Base-by-base conservation (phyloP, 495 filamentous ascomycete species). In the Penicillium maclennaniae region DNA sequence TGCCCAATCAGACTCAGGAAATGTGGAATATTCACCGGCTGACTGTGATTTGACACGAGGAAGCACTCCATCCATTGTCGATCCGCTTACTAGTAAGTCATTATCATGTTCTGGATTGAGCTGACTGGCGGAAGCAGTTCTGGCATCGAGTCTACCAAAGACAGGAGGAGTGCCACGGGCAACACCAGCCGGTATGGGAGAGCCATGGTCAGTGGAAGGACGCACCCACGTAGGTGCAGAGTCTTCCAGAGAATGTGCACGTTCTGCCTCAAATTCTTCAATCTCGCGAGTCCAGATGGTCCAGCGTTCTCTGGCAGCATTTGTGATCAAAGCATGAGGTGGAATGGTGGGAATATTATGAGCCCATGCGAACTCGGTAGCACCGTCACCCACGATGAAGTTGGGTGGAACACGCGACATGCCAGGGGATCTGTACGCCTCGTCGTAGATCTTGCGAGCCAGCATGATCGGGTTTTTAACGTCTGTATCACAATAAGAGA, bases 361-460 rank as follows among this genome's bases (percentile, higher is more conserved):
- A 43, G 92, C 83, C 47, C 80, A 85, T 7, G 93, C 93, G 66
- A 95, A 98, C 20, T 87, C 83, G 17, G 78, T 84, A 8, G 93
- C 93, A 10, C 93, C 93, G 49, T 85, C 70, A 31, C 88, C 91
- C 16, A 92, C 87, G 3, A 98, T 79, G 28, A 97, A 81, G 59
- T 97, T 96, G 6, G 93, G 95, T 16, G 95, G 92, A 9, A 98
- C 89, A 27, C 95, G 85, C 45, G 86, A 83, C 47, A 96, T 79
- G 7, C 89, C 88, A 19, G 97, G 72, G 4, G 84, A 80, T 50
- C 80, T 76, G 40, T 79, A 84, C 25, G 89, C 86, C 38, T 81
- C 74, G 20, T 96, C 87, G 12, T 95, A 84, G 40, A 98, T 82
- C 15, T 85, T 68, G 39, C 92, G 88, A 46, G 93, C 93, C 8